Evolutionary conservation across 1,284 basidiomycete species (phyloP).

Genomic region (Ganoderma sp.): DNA sequence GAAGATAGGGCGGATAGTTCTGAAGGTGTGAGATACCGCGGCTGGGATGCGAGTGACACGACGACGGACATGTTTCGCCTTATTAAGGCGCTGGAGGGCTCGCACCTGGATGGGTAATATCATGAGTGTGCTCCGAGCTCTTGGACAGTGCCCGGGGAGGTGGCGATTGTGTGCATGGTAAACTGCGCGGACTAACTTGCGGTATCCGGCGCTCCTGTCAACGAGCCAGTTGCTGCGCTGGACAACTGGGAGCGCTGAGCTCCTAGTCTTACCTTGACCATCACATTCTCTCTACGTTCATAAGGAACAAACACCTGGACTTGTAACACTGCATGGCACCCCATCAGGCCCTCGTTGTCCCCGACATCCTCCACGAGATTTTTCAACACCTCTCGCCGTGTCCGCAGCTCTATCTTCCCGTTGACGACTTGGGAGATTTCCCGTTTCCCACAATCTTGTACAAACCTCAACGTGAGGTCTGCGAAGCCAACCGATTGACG

Average conservation of each 20-base stretch:
- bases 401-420: background rate
- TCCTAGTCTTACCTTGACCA: background rate
- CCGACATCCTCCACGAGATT: background rate
- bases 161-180: background rate
- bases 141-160: background rate
- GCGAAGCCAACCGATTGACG: background rate
- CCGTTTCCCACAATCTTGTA: background rate
- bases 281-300: background rate
- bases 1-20: background rate
- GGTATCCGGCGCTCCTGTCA: too few species aligned
- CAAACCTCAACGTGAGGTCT: background rate
- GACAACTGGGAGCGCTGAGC: too few species aligned
- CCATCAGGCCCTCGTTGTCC: background rate
- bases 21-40: background rate
- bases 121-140: background rate
- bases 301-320: background rate
- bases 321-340: background rate
- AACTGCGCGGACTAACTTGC: background rate
- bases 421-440: background rate
- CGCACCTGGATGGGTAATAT: background rate
- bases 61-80: background rate
- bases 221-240: too few species aligned
- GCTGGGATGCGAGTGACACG: background rate
- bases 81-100: background rate
- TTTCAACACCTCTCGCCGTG: background rate